Percentiles rank a stretch among this genome's conserved stretches.
Conservation (phyloP, 129 eudicot genomes). For the Calendula officinalis region DNA sequence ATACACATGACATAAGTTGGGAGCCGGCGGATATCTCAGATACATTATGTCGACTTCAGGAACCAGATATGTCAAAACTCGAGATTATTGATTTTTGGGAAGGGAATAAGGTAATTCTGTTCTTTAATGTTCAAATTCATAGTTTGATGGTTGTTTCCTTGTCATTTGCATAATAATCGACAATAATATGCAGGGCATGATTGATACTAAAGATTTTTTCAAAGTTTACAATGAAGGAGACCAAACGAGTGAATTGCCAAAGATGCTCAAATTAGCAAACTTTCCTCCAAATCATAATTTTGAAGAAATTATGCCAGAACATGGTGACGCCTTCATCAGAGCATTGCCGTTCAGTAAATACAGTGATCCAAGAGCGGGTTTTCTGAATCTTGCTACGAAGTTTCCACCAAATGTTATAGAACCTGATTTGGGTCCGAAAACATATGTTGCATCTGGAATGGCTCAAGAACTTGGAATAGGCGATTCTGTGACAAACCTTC, state of each 20-base stretch:
- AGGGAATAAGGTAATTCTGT: too few relatives aligned
- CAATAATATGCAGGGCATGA: too few relatives aligned
- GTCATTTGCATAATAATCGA: too few relatives aligned
- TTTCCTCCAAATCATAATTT: slow-evolving; percentile 69
- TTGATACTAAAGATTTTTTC: slow-evolving; percentile 48
- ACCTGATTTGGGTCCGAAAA: slow-evolving; percentile 77
- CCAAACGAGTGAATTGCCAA: slow-evolving; percentile 50
- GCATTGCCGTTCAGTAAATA: slow-evolving; percentile 65
- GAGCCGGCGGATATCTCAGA: too few relatives aligned
- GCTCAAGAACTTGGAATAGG: too few relatives aligned
- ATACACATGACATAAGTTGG: too few relatives aligned
- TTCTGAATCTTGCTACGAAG: slow-evolving; percentile 57
- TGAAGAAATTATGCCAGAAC: slow-evolving; percentile 60
- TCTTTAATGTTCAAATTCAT: too few relatives aligned
- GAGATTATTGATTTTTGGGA: too few relatives aligned
- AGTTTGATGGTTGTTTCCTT: too few relatives aligned
- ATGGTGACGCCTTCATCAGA: slow-evolving; percentile 54
- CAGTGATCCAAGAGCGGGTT: slow-evolving; percentile 54
- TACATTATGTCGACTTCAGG: too few relatives aligned
- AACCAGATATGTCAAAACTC: too few relatives aligned
- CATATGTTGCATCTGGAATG: slow-evolving; percentile 71
- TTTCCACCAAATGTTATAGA: slow-evolving; percentile 45
- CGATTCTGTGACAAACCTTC: too few relatives aligned
- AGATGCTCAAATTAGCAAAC: slow-evolving; percentile 70
- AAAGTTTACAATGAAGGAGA: slow-evolving; percentile 47